Evolutionary conservation across 2,329 filamentous ascomycete species (phyloP).

Genomic region (Calonectria honghensis): DNA sequence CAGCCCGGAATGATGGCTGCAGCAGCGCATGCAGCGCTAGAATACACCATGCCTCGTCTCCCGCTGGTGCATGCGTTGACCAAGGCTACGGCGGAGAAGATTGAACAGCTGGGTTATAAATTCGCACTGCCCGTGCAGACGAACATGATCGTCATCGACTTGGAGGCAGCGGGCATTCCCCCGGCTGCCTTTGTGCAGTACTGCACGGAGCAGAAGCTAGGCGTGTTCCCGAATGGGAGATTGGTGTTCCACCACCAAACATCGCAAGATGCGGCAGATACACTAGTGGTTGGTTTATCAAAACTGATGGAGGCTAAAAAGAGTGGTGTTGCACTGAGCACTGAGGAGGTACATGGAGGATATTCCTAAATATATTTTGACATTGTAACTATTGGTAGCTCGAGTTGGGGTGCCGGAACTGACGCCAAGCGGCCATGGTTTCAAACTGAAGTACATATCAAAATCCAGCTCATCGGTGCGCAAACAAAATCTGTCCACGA

Average conservation of each 20-base stretch:
- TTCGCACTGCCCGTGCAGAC: constrained; percentile 54
- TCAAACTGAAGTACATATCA: neutral
- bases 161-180: constrained; percentile 46
- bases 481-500: neutral
- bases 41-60: constrained; percentile 50
- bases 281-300: constrained; percentile 21
- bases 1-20: constrained; percentile 83
- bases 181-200: constrained; percentile 46
- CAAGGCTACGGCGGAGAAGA: constrained; percentile 42
- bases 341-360: constrained; percentile 34
- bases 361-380: constrained; percentile 22
- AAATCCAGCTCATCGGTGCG: neutral
- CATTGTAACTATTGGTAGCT: neutral
- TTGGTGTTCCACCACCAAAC: constrained; percentile 41
- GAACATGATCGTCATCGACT: constrained; percentile 54
- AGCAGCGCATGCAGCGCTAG: constrained; percentile 79
- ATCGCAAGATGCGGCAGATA: constrained; percentile 26
- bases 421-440: neutral
- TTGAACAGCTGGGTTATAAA: constrained; percentile 47
- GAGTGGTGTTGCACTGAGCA: constrained; percentile 23
- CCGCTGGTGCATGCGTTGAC: constrained; percentile 48
- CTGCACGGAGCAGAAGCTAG: constrained; percentile 35
- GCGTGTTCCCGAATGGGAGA: constrained; percentile 36
- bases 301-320: constrained; percentile 39
- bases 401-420: no score